phyloP scores from a whole-genome alignment of 208 protist genomes.

The Phytomonas sp. region DNA sequence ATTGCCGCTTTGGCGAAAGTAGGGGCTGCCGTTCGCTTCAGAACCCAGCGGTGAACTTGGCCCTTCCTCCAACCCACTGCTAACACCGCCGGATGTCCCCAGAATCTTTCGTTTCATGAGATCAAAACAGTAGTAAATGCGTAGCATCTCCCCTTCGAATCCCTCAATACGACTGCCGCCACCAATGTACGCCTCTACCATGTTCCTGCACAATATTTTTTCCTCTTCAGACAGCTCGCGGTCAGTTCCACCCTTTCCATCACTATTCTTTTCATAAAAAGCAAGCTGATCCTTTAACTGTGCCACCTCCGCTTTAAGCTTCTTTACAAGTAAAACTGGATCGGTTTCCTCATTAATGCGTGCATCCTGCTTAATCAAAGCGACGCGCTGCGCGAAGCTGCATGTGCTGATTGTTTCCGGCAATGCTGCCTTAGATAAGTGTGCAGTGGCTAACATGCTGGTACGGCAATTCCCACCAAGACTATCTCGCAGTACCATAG shows the following conservation, averaged over 20 bases:
- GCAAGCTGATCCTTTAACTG: conserved; percentile 83
- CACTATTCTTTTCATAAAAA: conserved; percentile 55
- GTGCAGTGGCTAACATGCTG: conserved; percentile 86
- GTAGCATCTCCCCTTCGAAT: conserved; percentile 73
- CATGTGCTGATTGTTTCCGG: conserved; percentile 88
- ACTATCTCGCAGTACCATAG: conserved; percentile 89
- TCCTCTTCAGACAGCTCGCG: conserved; percentile 63
- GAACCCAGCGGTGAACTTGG: conserved; percentile 7
- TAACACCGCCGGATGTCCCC: conserved; percentile 9
- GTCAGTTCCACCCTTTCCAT: conserved; percentile 22
- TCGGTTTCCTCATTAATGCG: conserved; percentile 89
- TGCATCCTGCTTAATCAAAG: conserved; percentile 81
- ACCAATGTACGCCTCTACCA: conserved; percentile 60
- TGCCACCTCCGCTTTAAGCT: conserved; percentile 83
- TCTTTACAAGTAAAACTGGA: conserved; percentile 77
- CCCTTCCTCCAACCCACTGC: conserved; percentile 6
- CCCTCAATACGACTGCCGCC: conserved; percentile 54
- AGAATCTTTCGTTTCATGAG: conserved; percentile 40
- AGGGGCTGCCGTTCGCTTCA: not conserved
- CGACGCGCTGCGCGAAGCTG: conserved; percentile 84
- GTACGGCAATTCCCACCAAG: conserved; percentile 95
- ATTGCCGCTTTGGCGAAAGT: not conserved
- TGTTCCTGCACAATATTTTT: conserved; percentile 44
- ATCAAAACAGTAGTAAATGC: conserved; percentile 86
- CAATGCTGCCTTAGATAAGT: conserved; percentile 40